Evolutionary conservation across 1,284 basidiomycete species (phyloP), one percentile per base, ranked within the genome.

Genomic region (Cryptococcus sp.): DNA sequence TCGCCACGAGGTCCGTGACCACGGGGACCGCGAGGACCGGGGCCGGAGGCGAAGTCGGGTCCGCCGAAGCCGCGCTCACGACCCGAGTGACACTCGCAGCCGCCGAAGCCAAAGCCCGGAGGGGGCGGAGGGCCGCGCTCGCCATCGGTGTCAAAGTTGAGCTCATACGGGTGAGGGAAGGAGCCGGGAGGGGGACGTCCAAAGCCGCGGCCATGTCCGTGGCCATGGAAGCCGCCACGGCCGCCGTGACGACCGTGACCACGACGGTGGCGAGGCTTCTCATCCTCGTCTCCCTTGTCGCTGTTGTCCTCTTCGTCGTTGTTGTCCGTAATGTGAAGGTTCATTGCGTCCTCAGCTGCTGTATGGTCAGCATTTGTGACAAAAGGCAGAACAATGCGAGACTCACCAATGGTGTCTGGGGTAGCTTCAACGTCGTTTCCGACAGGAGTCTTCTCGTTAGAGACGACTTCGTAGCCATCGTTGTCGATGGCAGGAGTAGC

Each of bases 91-190:
- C 22, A 19, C n/a, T 44, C 41, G 41, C n/a, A 44, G 41, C 22
- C 49, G 49, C 20, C 43, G 22, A 45, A 38, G 23, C 16, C 23
- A 15, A 26, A 43, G 13, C 23, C 41, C 15, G 41, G 52, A 46
- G 44, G 52, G 26, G 25, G 52, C 23, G 52, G 52, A 17, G n/a
- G 44, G 37, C 23, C 26, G 43, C n/a, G 52, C 22, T 40, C 29
- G 29, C 29, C 29, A 34, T 34, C 29, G 29, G 29, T 13, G 8
- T 34, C 29, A 13, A 34, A 34, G 29, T 34, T 13, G 29, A 34
- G 13, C 8, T 34, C 29, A n/a, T n/a, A n/a, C n/a, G n/a, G n/a
- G 29, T 34, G 29, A 34, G 29, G 29, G 29, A 34, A 34, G 13
- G 29, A 34, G 29, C 29, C 29, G 29, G 29, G 29, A 13, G 29